Conservation (phyloP, 352 stramenopile species). For the Globisporangium nodosum region DNA sequence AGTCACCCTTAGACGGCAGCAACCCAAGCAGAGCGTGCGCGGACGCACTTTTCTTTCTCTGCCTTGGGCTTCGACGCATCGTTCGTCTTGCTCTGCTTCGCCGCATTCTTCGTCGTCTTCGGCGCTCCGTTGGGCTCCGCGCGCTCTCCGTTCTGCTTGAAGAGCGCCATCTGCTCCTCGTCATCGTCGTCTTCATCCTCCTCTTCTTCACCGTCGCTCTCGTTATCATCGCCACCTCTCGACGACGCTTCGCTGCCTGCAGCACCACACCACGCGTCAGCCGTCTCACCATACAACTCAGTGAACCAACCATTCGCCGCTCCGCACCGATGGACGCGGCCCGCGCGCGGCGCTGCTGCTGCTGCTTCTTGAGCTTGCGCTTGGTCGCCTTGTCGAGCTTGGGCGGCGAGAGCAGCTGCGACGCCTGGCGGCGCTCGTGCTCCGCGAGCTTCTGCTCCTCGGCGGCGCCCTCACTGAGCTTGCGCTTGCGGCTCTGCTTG, state of each 20-base stretch:
- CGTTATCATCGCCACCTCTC: conserved; percentile 18
- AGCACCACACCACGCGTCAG: neutral
- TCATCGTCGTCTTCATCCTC: conserved; percentile 25
- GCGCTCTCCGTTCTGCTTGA: conserved; percentile 28
- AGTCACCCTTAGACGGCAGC: conserved; percentile 3
- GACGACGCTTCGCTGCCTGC: conserved; percentile 14
- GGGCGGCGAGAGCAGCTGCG: conserved; percentile 56
- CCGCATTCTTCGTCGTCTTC: conserved; percentile 17
- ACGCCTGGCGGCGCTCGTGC: conserved; percentile 63
- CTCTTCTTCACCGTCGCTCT: conserved; percentile 15
- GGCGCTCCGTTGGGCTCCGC: neutral
- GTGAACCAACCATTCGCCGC: too few relatives aligned
- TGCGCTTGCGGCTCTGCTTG: conserved; percentile 74
- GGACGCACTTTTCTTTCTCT: conserved; percentile 25
- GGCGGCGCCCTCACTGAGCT: conserved; percentile 73
- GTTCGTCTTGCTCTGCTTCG: conserved; percentile 22
- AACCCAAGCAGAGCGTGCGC: neutral
- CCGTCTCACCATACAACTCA: neutral
- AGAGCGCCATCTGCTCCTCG: conserved; percentile 34
- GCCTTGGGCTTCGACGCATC: conserved; percentile 7
- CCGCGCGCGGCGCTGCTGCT: conserved; percentile 30
- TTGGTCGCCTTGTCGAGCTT: conserved; percentile 34
- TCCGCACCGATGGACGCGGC: conserved; percentile 29
- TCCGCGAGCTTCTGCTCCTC: conserved; percentile 66
- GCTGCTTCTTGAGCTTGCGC: conserved; percentile 39